Evolutionary conservation across 371 early-diverging fungal species (phyloP), one percentile per base, ranked within the genome.

Genomic region (Furculomyces boomerangus): DNA sequence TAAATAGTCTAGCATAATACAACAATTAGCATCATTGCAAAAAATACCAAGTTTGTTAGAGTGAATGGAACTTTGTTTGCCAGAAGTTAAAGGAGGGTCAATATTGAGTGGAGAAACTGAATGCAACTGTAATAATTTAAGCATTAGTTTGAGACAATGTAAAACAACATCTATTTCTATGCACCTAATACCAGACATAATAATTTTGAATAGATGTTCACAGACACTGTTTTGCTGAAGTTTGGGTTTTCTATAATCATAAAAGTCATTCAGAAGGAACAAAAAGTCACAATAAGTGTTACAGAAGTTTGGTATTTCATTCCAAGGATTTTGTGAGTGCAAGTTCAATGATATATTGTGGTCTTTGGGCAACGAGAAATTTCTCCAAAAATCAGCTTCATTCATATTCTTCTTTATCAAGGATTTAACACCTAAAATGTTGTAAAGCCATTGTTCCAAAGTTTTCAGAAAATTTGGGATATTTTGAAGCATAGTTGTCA

Each of bases 321-420:
- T 65, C 65, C 65, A 65, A 1, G 65, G 65, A 50, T 65, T 65
- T 45, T 65, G 67, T 30, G n/a, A n/a, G n/a, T n/a, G n/a, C n/a
- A n/a, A n/a, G n/a, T n/a, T n/a, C n/a, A n/a, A n/a, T n/a, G n/a
- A n/a, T n/a, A n/a, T n/a, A n/a, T n/a, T n/a, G n/a, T n/a, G n/a
- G n/a, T n/a, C n/a, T n/a, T n/a, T n/a, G n/a, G n/a, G n/a, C n/a
- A n/a, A n/a, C n/a, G 58, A 58, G 58, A 60, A 60, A 18, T 59
- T 58, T 37, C 66, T 64, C n/a, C 51, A 61, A 48, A 61, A 64
- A 39, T n/a, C 28, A 16, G 44, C 22, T 1, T 31, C 7, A 14
- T 13, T 51, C 3, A 20, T 47, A 30, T 27, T 25, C 0, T 53
- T 16, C 2, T 35, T 20, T 0, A 47, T 45, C 2, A 54, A 3